Percentiles rank a stretch among this genome's conserved stretches.
These are phyloP conservation scores for Ustilago cynodontis DNA, from an alignment of 1,284 basidiomycete species.

Conservation along the genomic window DNA sequence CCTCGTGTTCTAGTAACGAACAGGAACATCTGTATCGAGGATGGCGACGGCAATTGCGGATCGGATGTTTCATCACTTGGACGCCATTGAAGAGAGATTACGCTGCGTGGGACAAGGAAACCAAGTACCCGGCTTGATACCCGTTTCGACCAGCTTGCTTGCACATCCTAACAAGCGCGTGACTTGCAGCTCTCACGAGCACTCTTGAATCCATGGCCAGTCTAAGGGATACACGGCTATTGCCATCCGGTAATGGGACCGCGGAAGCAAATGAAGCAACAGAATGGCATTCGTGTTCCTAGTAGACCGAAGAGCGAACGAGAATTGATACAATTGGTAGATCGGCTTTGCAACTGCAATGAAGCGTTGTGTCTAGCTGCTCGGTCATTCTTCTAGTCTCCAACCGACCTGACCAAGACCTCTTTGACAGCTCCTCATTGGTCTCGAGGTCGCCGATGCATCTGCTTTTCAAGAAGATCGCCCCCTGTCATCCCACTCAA, in stretches of 20 bases:
- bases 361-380: not conserved
- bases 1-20: not conserved
- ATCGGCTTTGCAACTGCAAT: not conserved
- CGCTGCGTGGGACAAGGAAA: not conserved
- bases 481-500: not conserved
- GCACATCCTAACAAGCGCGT: no score
- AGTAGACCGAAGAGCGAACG: not conserved
- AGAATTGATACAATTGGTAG: not conserved
- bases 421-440: not conserved
- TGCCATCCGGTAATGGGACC: not conserved
- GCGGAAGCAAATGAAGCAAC: not conserved
- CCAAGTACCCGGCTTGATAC: conserved; percentile 3
- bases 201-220: no score
- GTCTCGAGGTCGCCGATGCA: not conserved
- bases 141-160: not conserved
- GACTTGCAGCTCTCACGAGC: no score
- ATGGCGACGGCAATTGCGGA: not conserved
- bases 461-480: not conserved
- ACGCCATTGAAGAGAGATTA: not conserved
- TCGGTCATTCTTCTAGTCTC: not conserved
- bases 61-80: not conserved
- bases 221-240: no score
- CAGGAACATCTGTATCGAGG: not conserved
- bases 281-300: not conserved
- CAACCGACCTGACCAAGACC: not conserved